Conservation (phyloP, 352 stramenopile species). For the Pythium apleroticum region DNA sequence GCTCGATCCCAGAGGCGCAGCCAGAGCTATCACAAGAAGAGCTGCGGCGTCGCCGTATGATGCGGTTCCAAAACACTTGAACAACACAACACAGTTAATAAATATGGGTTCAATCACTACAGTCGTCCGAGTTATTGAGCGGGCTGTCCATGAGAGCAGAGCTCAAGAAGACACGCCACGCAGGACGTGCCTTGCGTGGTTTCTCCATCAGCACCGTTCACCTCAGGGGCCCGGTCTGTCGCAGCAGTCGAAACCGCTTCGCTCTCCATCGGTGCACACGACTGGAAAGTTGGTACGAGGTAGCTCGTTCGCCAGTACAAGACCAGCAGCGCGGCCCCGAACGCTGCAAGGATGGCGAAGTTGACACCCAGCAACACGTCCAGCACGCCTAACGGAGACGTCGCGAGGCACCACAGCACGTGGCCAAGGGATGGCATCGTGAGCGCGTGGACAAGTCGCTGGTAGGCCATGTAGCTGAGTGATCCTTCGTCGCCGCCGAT, state of each 20-base stretch:
- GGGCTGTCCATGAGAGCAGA: slow-evolving; percentile 13
- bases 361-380: slow-evolving; percentile 35
- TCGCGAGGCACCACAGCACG: slow-evolving; percentile 37
- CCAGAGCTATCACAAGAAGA: slow-evolving; percentile 29
- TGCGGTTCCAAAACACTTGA: slow-evolving; percentile 27
- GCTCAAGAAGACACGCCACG: slow-evolving; percentile 27
- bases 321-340: slow-evolving; percentile 26
- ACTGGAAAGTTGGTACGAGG: slow-evolving; percentile 28
- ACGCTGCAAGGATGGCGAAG: slow-evolving; percentile 27
- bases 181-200: slow-evolving; percentile 3
- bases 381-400: slow-evolving; percentile 15
- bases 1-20: neutral
- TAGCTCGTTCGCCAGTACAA: slow-evolving; percentile 51
- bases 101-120: slow-evolving; percentile 7
- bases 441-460: slow-evolving; percentile 45
- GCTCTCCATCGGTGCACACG: neutral
- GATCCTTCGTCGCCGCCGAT: slow-evolving; percentile 35
- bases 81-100: slow-evolving; percentile 3
- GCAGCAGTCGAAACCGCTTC: neutral
- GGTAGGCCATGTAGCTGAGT: slow-evolving; percentile 37
- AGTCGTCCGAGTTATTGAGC: neutral
- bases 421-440: slow-evolving; percentile 42
- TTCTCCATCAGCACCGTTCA: neutral
- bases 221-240: neutral
- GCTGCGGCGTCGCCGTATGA: slow-evolving; percentile 31